Evolutionary conservation across 2,329 filamentous ascomycete genomes (phyloP).

Genomic region (Tolypocladium tundrense): DNA sequence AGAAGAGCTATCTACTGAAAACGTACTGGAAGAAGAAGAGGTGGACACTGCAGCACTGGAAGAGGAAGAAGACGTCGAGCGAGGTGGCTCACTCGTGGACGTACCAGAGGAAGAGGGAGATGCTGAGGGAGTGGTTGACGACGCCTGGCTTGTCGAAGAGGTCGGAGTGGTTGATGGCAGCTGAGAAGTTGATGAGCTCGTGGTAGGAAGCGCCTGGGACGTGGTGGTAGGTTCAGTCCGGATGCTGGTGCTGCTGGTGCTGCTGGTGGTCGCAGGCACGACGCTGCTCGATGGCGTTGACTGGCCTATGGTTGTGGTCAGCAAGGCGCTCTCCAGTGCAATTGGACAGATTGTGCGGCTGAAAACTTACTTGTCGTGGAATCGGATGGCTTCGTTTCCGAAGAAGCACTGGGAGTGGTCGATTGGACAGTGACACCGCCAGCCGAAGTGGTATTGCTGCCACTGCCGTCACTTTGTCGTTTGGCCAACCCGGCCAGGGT

Average conservation of each 20-base stretch:
- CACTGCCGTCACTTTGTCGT: slow-evolving; percentile 36
- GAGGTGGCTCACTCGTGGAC: slow-evolving; percentile 16
- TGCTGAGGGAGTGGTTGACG: slow-evolving; percentile 4
- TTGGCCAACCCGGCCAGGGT: slow-evolving; percentile 55
- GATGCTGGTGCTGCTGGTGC: slow-evolving; percentile 2
- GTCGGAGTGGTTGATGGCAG: slow-evolving; percentile 6
- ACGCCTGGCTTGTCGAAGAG: slow-evolving; percentile 2
- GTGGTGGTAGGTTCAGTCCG: slow-evolving; percentile 3
- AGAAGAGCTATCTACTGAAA: slow-evolving; percentile 13
- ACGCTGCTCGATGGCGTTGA: not conserved
- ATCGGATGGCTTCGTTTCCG: not conserved
- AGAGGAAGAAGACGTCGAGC: slow-evolving; percentile 18
- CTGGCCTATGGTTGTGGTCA: not conserved
- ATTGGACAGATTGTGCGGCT: not conserved
- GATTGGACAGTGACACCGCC: slow-evolving; percentile 1
- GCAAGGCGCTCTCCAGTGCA: not conserved
- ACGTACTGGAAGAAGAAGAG: slow-evolving; percentile 22
- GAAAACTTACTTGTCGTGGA: not conserved
- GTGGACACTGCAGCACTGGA: slow-evolving; percentile 17
- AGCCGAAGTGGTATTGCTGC: slow-evolving; percentile 14
- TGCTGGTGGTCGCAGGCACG: slow-evolving; percentile 2
- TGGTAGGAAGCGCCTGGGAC: slow-evolving; percentile 2
- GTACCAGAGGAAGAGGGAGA: slow-evolving; percentile 12
- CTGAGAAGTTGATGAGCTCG: not conserved
- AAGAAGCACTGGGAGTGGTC: not conserved